Evolutionary conservation across 225 moss, liverwort and hornwort species (phyloP).

Genomic region (Bryum argenteum): DNA sequence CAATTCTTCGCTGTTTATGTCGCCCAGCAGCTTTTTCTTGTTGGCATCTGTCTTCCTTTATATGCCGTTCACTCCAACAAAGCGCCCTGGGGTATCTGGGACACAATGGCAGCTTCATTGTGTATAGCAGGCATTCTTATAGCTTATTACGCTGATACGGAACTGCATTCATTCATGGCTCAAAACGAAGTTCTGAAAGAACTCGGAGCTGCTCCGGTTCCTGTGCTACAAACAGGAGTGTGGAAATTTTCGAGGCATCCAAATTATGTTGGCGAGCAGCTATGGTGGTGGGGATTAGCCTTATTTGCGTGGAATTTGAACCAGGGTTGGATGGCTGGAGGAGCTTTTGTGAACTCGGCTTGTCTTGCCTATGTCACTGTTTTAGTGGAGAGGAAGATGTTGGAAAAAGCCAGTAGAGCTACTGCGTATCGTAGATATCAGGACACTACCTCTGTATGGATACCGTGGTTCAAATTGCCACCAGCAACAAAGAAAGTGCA

Average conservation of each 20-base stretch:
- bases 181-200: constrained; percentile 60
- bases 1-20: constrained; percentile 73
- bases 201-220: constrained; percentile 59
- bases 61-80: constrained; percentile 56
- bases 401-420: constrained; percentile 67
- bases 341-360: constrained; percentile 70
- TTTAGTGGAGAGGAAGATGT: constrained; percentile 78
- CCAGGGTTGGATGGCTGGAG: constrained; percentile 75
- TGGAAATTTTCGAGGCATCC: constrained; percentile 94
- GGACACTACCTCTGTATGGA: constrained; percentile 66
- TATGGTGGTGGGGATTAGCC: constrained; percentile 94
- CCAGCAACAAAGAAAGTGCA: constrained; percentile 38
- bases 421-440: constrained; percentile 66
- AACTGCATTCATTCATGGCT: constrained; percentile 65
- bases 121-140: constrained; percentile 58
- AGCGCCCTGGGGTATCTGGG: constrained; percentile 67
- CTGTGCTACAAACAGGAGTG: constrained; percentile 65
- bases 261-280: constrained; percentile 97
- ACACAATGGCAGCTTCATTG: constrained; percentile 53
- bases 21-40: constrained; percentile 78
- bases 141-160: constrained; percentile 74
- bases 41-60: constrained; percentile 86
- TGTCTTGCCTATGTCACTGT: constrained; percentile 77
- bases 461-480: constrained; percentile 69
- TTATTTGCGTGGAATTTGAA: constrained; percentile 74